Evolutionary conservation across 306 rosid genomes (phyloP).

Genomic region (Begonia masoniana): DNA sequence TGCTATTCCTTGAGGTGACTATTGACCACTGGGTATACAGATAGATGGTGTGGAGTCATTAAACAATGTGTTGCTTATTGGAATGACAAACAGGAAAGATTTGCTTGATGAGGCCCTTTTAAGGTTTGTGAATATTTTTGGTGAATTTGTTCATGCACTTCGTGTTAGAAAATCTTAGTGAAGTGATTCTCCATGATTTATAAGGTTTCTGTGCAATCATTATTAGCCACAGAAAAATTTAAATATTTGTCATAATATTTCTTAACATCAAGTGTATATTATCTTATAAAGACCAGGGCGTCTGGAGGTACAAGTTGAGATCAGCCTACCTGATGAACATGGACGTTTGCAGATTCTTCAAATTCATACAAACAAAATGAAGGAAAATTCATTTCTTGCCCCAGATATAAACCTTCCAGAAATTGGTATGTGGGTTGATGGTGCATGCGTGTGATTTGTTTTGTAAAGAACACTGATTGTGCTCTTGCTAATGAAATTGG

Average conservation of each 20-base stretch:
- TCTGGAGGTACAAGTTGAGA: slow-evolving; percentile 94
- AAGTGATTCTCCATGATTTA: too few species aligned
- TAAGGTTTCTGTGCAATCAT: too few species aligned
- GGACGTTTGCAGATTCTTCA: slow-evolving; percentile 98
- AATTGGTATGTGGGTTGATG: slow-evolving; percentile 55
- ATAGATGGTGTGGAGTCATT: slow-evolving; percentile 98
- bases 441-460: neutral
- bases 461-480: neutral
- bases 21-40: slow-evolving; percentile 35
- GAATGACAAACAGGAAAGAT: slow-evolving; percentile 99
- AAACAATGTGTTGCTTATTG: slow-evolving; percentile 96
- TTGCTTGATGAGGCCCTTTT: slow-evolving; percentile 96
- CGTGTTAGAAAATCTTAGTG: too few species aligned
- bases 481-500: neutral
- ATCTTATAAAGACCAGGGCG: slow-evolving; percentile 73
- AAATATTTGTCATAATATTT: too few species aligned
- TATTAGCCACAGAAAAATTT: too few species aligned
- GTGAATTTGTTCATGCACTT: neutral
- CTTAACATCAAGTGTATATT: neutral
- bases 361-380: slow-evolving; percentile 96
- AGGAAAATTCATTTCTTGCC: slow-evolving; percentile 93
- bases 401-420: slow-evolving; percentile 85
- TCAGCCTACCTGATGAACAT: slow-evolving; percentile 96
- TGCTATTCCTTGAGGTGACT: neutral
- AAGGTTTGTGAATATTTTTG: slow-evolving; percentile 38